These are phyloP conservation scores for Ceratocystiopsis sp. DNA, from an alignment of 2,329 filamentous ascomycete genomes.

Conservation along the genomic window DNA sequence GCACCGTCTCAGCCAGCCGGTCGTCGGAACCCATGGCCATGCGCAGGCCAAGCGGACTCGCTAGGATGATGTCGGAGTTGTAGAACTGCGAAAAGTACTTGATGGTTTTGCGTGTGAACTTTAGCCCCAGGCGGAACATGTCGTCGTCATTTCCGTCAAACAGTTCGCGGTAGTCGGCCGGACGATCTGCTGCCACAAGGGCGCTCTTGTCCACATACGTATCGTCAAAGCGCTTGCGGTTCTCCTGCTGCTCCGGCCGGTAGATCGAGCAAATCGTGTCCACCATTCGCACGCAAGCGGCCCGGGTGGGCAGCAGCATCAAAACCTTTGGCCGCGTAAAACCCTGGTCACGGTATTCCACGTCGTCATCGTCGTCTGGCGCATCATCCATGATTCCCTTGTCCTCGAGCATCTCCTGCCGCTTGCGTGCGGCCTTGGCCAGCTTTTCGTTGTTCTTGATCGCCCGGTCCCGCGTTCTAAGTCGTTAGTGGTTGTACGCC, in stretches of 20 bases:
- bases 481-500: not conserved
- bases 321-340: conserved; percentile 91
- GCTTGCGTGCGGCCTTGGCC: conserved; percentile 27
- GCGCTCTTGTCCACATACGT: conserved; percentile 55
- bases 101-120: conserved; percentile 89
- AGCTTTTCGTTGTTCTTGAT: conserved; percentile 83
- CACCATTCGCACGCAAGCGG: conserved; percentile 65
- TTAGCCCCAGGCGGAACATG: conserved; percentile 89
- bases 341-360: conserved; percentile 78
- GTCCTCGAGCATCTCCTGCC: conserved; percentile 29
- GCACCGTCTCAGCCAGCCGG: conserved; percentile 13
- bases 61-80: conserved; percentile 86
- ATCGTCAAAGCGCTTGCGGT: conserved; percentile 82
- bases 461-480: conserved; percentile 66
- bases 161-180: conserved; percentile 73
- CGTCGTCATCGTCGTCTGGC: conserved; percentile 38
- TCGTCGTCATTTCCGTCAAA: conserved; percentile 95
- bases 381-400: conserved; percentile 43
- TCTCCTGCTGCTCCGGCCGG: conserved; percentile 81
- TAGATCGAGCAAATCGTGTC: conserved; percentile 61
- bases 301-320: conserved; percentile 74
- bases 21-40: conserved; percentile 76
- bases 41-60: conserved; percentile 74
- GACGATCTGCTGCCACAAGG: conserved; percentile 34
- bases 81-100: conserved; percentile 95